Evolutionary conservation across 2,329 filamentous ascomycete genomes (phyloP).

Genomic region (Metarhizium sp.): DNA sequence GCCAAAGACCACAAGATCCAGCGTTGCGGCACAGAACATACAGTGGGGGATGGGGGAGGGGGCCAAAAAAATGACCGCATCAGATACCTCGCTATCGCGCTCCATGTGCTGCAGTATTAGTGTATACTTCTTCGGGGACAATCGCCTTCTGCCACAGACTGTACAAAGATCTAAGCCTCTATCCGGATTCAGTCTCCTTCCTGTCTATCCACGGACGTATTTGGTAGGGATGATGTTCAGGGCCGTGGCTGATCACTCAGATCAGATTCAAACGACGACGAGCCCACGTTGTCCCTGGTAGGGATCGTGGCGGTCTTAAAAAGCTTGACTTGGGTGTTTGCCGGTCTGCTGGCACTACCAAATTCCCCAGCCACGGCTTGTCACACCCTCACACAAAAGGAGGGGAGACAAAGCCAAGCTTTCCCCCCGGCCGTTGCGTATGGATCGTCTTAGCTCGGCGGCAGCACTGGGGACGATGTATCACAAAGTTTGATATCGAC

Average conservation of each 20-base stretch:
- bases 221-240: neutral
- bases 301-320: neutral
- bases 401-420: neutral
- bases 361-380: neutral
- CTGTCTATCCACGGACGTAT: neutral
- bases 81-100: too few species aligned
- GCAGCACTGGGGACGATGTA: neutral
- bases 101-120: too few species aligned
- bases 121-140: too few species aligned
- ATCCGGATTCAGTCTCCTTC: neutral
- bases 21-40: neutral
- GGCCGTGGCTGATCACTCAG: neutral
- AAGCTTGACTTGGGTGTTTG: neutral
- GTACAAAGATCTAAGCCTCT: neutral
- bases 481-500: neutral
- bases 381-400: too few species aligned
- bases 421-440: neutral
- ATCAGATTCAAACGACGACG: neutral
- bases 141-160: too few species aligned
- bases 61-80: too few species aligned
- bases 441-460: neutral
- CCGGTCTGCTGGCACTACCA: neutral
- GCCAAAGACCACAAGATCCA: neutral
- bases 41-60: too few species aligned
- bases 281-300: neutral